A percentile compares a stretch with the other conserved stretches of the same genome.
These are phyloP conservation scores for Blastobotrys proliferans DNA, from an alignment of 1,139 yeast species.

Conservation along the genomic window DNA sequence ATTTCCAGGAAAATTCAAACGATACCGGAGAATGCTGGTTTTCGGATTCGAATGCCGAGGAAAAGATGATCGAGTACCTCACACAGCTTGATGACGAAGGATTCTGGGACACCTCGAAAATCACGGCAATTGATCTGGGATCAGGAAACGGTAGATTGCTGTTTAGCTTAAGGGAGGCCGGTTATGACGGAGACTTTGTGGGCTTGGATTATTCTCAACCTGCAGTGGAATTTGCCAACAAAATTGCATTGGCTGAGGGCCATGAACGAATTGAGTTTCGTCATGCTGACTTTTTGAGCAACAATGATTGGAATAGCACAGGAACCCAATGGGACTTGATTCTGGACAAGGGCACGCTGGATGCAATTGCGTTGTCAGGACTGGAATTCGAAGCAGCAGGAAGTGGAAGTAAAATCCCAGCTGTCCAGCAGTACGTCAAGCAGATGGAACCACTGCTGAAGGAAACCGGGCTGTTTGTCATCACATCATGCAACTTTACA, in stretches of 20 bases:
- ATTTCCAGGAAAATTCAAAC: constrained; percentile 64
- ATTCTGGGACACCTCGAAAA: constrained; percentile 19
- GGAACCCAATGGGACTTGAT: constrained; percentile 55
- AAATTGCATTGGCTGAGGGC: constrained; percentile 47
- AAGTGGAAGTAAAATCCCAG: constrained; percentile 42
- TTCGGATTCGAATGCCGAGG: constrained; percentile 87
- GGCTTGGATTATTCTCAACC: constrained; percentile 87
- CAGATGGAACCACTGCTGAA: constrained; percentile 58
- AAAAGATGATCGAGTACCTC: constrained; percentile 67
- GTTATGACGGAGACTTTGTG: constrained; percentile 45
- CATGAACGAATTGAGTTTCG: constrained; percentile 42
- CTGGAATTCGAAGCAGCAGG: constrained; percentile 42
- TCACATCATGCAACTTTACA: constrained; percentile 96
- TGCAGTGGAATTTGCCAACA: constrained; percentile 68
- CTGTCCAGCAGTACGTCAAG: constrained; percentile 59
- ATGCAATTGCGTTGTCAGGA: constrained; percentile 89
- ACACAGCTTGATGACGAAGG: constrained; percentile 38
- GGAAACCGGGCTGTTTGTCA: constrained; percentile 46
- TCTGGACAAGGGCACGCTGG: constrained; percentile 91
- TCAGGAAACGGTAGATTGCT: constrained; percentile 94
- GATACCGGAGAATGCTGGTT: constrained; percentile 98
- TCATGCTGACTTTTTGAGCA: constrained; percentile 43
- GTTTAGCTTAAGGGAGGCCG: constrained; percentile 63
- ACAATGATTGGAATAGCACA: constrained; percentile 37
- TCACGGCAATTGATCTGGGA: constrained; percentile 72